Evolutionary conservation across 129 eudicot genomes (phyloP), one percentile per base, ranked within the genome.

Genomic region (Chrysanthemum seticuspe): DNA sequence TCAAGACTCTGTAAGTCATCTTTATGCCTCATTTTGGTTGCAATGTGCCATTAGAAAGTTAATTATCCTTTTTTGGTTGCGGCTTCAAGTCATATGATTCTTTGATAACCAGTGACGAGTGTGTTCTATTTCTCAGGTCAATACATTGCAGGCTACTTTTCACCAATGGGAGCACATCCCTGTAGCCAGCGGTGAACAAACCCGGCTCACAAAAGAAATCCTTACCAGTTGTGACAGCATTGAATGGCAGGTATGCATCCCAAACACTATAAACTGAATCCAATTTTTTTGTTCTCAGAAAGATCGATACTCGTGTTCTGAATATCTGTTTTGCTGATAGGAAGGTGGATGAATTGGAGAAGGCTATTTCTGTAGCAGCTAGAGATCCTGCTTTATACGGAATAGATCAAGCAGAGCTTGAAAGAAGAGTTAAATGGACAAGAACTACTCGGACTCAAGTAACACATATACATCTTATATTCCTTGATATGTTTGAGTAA

Each of bases 271-370:
- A 40, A 40, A 40, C 47, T 40, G 47, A 40, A 8, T 40, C 10
- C 47, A 40, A 40, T 40, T 6, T 40, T 40, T 6, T 8, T 40
- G 47, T 40, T 40, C 9, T 40, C 10, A 8, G 9, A 40, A 40
- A 40, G 47, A 40, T 40, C 2, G 47, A 40, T 40, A 40, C 14
- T 51, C 7, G 76, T 15, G 21, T 62, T 50, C 70, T 70, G 71
- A 82, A 74, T 80, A 75, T 58, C 29, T 50, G 10, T 62, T 72
- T 85, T 90, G 53, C 74, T 85, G 87, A 85, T 83, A 74, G 91
- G 80, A 85, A 90, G 91, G 91, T 85, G 67, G 97, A 83, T 79
- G 97, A 90, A 76, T 84, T 87, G 85, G 89, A 87, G 77, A 87
- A 85, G 67, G 78, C 95, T 62, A 81, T 87, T 59, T 15, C 85